These are phyloP conservation scores for Syzygium grande DNA, from an alignment of 345 rosid genomes.

Conservation along the genomic window DNA sequence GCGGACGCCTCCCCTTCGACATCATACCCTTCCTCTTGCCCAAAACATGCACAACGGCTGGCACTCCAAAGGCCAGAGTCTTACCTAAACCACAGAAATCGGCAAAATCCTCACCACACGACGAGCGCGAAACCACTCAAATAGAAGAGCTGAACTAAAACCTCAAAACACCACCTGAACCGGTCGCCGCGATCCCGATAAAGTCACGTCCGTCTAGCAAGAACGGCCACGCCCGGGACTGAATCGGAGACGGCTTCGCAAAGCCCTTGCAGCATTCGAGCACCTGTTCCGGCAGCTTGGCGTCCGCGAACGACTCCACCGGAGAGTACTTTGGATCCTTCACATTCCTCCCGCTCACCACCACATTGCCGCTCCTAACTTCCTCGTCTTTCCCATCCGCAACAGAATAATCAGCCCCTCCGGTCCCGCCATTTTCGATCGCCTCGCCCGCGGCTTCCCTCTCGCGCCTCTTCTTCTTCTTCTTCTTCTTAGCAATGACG, in stretches of 20 bases:
- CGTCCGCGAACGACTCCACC: constrained; percentile 39
- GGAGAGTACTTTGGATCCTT: constrained; percentile 57
- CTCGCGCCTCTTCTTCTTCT: constrained; percentile 21
- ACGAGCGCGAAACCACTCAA: neutral
- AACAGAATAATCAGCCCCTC: neutral
- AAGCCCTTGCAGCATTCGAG: constrained; percentile 69
- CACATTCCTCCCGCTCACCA: constrained; percentile 54
- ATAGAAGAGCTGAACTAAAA: neutral
- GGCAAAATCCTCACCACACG: neutral
- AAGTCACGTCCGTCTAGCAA: constrained; percentile 85
- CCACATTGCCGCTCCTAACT: constrained; percentile 34
- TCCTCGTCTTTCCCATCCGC: constrained; percentile 9
- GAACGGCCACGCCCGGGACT: constrained; percentile 93
- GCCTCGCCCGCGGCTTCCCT: constrained; percentile 10
- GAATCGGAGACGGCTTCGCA: constrained; percentile 79
- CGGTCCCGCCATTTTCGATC: constrained; percentile 1
- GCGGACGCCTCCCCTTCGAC: constrained; percentile 47
- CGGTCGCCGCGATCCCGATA: constrained; percentile 91
- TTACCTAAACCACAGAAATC: constrained; percentile 37
- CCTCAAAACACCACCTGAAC: constrained; percentile 55
- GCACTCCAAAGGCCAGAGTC: constrained; percentile 88
- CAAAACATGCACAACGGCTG: constrained; percentile 80
- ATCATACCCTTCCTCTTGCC: constrained; percentile 53
- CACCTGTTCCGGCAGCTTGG: constrained; percentile 63
- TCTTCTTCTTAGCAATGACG: constrained; percentile 3